Evolutionary conservation across 2,329 filamentous ascomycete species (phyloP), one percentile per base, ranked within the genome.

Genomic region (Hymenoscyphus salicellus): DNA sequence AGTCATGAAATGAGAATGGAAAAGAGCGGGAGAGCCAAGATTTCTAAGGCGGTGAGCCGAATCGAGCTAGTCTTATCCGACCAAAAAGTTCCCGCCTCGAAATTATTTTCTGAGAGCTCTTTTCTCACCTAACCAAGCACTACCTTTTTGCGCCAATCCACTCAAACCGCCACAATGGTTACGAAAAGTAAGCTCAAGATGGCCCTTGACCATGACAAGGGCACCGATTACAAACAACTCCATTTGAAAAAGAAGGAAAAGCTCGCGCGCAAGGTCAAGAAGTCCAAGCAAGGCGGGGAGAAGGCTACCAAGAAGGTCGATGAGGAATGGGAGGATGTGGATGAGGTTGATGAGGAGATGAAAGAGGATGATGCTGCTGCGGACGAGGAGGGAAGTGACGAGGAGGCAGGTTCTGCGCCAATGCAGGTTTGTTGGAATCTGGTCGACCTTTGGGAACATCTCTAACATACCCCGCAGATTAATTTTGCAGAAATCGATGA

Each of bases 401-500:
- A 78, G 17, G 72, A 73, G 30, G 68, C 61, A 32, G 58, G 20
- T 43, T 60, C 55, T 17, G 69, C 41, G 38, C 68, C 66, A 58
- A 70, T 70, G 62, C 58, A 71, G 66, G 72, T 70, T 68, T 43
- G 65, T 55, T 30, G 28, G 23, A 38, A 32, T 60, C 8, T 11
- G 10, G 43, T n/a, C 57, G 26, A 41, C 11, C 32, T 41, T 41
- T 33, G 33, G 14, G 20, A 3, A 60, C 26, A 63, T 17, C 63
- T 36, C 58, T 71, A 64, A 61, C 68, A 49, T 41, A 32, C 57
- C 17, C 60, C 20, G 43, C 70, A 84, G 80, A 75, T 84, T 70
- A 82, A 88, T 70, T 72, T 78, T 84, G 65, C 80, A 14, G 84
- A 79, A 58, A 78, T 89, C 70, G 82, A 89, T 74, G 85, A 88